phyloP scores from a whole-genome alignment of 2,329 filamentous ascomycete species.

The Nannizzia gypsea region DNA sequence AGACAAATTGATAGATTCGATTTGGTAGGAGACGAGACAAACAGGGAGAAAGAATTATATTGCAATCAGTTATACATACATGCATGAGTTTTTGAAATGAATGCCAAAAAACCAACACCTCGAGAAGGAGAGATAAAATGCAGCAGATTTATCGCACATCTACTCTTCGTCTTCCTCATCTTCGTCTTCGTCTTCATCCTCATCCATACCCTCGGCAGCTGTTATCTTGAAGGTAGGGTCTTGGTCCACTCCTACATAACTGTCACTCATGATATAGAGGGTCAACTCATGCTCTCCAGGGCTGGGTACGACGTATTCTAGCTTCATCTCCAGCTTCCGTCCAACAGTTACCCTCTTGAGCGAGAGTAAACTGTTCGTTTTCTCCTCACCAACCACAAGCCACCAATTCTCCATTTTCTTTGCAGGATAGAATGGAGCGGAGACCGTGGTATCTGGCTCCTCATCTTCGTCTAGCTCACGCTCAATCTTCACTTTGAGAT shows the following conservation, averaged over 20 bases:
- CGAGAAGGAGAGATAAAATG: background rate
- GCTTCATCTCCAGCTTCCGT: slow-evolving; percentile 59
- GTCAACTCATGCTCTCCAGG: slow-evolving; percentile 79
- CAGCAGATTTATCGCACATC: background rate
- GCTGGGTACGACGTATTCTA: slow-evolving; percentile 83
- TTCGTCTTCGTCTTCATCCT: slow-evolving; percentile 77
- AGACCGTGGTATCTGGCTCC: slow-evolving; percentile 70
- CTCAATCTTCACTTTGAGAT: slow-evolving; percentile 72
- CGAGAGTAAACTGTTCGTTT: slow-evolving; percentile 71
- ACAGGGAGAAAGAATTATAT: background rate
- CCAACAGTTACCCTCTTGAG: slow-evolving; percentile 92
- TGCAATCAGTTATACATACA: background rate
- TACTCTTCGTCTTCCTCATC: slow-evolving; percentile 28
- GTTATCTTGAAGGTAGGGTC: slow-evolving; percentile 77
- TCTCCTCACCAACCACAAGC: slow-evolving; percentile 90
- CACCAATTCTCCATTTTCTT: slow-evolving; percentile 98
- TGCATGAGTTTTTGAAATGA: background rate
- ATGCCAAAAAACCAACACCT: background rate
- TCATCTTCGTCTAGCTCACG: slow-evolving; percentile 66
- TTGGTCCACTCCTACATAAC: slow-evolving; percentile 93
- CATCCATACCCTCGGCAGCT: slow-evolving; percentile 86
- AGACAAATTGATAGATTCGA: background rate
- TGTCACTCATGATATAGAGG: slow-evolving; percentile 91
- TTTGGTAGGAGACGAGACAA: background rate
- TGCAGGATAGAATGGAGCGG: slow-evolving; percentile 85